Conservation (phyloP, 1,284 basidiomycete genomes). For the Austroboletus novae-zelandiae region DNA sequence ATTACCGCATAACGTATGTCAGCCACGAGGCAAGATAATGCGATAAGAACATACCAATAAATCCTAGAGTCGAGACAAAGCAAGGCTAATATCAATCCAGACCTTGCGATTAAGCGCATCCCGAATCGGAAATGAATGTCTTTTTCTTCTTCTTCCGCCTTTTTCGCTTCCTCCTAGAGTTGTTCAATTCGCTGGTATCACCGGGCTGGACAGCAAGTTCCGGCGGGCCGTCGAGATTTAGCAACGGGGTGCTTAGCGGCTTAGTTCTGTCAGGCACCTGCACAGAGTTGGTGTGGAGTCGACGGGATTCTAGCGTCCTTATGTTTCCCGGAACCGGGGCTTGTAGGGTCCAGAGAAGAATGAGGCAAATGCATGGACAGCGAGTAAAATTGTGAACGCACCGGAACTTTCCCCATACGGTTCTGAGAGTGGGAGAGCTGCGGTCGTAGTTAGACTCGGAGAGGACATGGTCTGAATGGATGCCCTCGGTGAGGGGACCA, state of each 20-base stretch:
- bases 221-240: conserved; percentile 58
- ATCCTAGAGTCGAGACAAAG: not conserved
- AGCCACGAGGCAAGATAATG: too few relatives aligned
- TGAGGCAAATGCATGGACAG: conserved; percentile 13
- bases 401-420: conserved; percentile 14
- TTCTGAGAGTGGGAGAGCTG: conserved; percentile 1
- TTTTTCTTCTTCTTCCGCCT: conserved; percentile 55
- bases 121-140: conserved; percentile 6
- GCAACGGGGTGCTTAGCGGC: conserved; percentile 37
- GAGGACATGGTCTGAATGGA: conserved; percentile 7
- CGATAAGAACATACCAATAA: not conserved
- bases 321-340: conserved; percentile 13
- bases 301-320: conserved; percentile 3
- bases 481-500: conserved; percentile 2
- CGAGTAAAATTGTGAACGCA: conserved; percentile 12
- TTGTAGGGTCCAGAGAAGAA: conserved; percentile 9
- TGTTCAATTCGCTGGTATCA: conserved; percentile 25
- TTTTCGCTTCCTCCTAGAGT: conserved; percentile 49
- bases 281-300: conserved; percentile 3
- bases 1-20: not conserved
- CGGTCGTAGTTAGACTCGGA: not conserved
- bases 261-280: conserved; percentile 11
- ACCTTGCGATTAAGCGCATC: conserved; percentile 20
- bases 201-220: conserved; percentile 33
- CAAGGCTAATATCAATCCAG: not conserved